Evolutionary conservation across 129 eudicot species (phyloP), one percentile per base, ranked within the genome.

Genomic region (Heracleum sosnowskyi): DNA sequence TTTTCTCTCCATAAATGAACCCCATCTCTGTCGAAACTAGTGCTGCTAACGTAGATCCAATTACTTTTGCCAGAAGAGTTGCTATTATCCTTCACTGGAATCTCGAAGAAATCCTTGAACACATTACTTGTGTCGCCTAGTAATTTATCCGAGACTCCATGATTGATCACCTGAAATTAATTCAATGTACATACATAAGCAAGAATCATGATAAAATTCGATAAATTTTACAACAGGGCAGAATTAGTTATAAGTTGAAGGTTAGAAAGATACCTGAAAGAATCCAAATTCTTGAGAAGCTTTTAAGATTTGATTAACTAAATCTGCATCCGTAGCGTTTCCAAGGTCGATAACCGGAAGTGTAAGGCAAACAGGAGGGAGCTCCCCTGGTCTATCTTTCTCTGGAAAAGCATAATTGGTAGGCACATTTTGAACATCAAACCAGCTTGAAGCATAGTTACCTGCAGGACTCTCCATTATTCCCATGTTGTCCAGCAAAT

Each of bases 1-100:
- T 75, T 69, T 17, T 82, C 85, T 77, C 76, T 78, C 85, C 85
- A 82, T 7, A 74, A 62, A 73, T 78, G 85, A 72, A 78, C 51
- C 66, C 77, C 79, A 15, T 82, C 76, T 78, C 13, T 73, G 26
- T 39, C 62, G 42, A 55, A 82, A 11, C 45, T 78, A 28, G 62
- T 51, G 70, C 77, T 82, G 75, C 73, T 33, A 11, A 71, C 62
- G 41, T 64, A 78, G n/a, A 78, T 45, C 57, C 57, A 45, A 22
- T 47, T 47, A 12, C 36, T 69, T 31, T 31, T 33, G 39, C 34
- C 34, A 49, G 8, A 1, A 18, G 11, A 9, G 60, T 34, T 76
- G 16, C 12, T 29, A 78, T 22, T 31, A 2, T 47, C 74, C 60
- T 64, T 66, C 64, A 31, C 63, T 10, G 75, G 63, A 74, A 31